phyloP scores from a whole-genome alignment of 1,284 basidiomycete species.

The Rhodotorula sp. region DNA sequence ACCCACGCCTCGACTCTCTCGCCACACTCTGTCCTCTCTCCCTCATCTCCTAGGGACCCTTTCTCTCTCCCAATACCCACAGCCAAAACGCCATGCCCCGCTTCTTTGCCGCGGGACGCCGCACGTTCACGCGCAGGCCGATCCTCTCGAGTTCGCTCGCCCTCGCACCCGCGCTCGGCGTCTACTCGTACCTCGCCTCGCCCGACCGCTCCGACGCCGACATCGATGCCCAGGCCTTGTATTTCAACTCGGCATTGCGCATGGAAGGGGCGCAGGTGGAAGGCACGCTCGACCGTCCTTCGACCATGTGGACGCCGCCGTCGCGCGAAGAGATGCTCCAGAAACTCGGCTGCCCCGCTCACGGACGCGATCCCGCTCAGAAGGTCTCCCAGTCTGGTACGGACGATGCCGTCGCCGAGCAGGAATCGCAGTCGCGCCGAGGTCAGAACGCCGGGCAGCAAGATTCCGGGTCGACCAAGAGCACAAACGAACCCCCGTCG shows the following conservation, averaged over 20 bases:
- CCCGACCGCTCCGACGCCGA: neutral
- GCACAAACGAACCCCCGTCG: constrained; percentile 6
- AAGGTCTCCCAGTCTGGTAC: too few species aligned
- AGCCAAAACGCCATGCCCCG: constrained; percentile 11
- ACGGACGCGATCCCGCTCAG: too few species aligned
- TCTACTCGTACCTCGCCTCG: constrained; percentile 22
- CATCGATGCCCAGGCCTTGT: constrained; percentile 23
- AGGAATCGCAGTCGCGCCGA: constrained; percentile 12
- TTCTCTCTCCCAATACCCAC: neutral
- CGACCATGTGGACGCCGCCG: constrained; percentile 36
- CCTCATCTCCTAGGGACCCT: neutral
- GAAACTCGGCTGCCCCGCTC: constrained; percentile 8
- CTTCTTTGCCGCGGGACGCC: constrained; percentile 23
- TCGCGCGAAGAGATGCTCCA: constrained; percentile 33
- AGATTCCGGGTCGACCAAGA: neutral
- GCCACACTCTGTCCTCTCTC: neutral
- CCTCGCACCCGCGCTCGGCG: constrained; percentile 1
- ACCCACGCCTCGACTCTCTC: neutral
- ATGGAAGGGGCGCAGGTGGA: constrained; percentile 15
- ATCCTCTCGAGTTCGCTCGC: constrained; percentile 21
- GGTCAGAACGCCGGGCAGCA: constrained; percentile 7
- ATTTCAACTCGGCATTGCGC: constrained; percentile 6
- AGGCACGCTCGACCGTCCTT: constrained; percentile 27
- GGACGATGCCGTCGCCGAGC: neutral
- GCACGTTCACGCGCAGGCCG: constrained; percentile 15